Base-by-base conservation (phyloP, 257 asterid species). In the Capsicum chinense region DNA sequence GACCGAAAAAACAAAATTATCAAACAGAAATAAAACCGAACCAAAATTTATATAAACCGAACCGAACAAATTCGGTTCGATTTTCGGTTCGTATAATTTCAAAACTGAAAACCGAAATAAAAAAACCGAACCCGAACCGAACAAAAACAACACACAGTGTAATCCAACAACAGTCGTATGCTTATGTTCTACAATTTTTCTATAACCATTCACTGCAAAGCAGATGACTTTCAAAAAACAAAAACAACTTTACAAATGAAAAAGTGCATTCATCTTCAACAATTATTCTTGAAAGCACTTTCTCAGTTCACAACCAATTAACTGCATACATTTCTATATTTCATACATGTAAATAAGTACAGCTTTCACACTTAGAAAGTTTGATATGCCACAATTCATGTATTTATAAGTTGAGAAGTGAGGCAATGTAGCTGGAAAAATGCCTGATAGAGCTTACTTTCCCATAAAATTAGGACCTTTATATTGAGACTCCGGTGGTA, bases 381-480 rank as follows among this genome's bases (percentile, higher is more conserved):
- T 50, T 26, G n/a, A 13, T 14, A 21, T 76, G 81, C 62, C 63
- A 9, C 47, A 52, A 52, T 76, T 76, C 81, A 13, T 76, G 4
- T 76, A 52, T 52, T 50, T 76, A 26, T 76, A 76, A 19, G 80
- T 48, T 19, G 9, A 47, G 80, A 73, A 48, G 39, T 52, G 52
- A 26, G 81, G 9, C 48, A 76, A 14, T 52, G 48, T 63, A 76
- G 48, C 64, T 76, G 59, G 62, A 62, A 81, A 60, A 81, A 58
- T 59, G 17, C 76, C 19, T 60, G 73, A 21, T 14, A 16, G 42
- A 50, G n/a, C 26, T 92, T 90, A 94, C 89, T 86, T 92, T 57
- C 97, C 94, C 89, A 86, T 89, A 83, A 82, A 95, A 83, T 93
- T 69, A 59, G 93, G 89, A 69, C 94, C 95, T 84, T 91, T 90